Conservation (phyloP, 208 protist species). For the Naegleria gruberi region DNA sequence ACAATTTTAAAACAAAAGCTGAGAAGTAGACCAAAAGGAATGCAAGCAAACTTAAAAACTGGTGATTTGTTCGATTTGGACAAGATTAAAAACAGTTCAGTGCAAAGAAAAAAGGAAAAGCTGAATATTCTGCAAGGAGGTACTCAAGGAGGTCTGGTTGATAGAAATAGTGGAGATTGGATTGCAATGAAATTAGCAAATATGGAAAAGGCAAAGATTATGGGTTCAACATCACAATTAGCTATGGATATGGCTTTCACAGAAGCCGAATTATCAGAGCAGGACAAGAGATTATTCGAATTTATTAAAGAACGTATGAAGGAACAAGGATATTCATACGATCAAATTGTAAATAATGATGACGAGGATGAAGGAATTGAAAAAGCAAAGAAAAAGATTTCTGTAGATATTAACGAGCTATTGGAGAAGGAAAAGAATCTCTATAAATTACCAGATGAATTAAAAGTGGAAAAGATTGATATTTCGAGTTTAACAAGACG, state of each 20-base stretch:
- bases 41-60: not conserved
- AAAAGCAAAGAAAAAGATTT: not conserved
- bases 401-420: not conserved
- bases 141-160: not conserved
- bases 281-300: not conserved
- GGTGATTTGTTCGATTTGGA: not conserved
- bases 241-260: not conserved
- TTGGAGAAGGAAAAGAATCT: not conserved
- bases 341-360: not conserved
- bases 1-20: not conserved
- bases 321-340: not conserved
- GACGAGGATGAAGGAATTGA: not conserved
- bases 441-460: not conserved
- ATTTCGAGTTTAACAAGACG: not conserved
- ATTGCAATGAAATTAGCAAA: not conserved
- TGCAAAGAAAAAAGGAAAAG: not conserved
- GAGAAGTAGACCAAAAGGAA: not conserved
- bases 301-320: not conserved
- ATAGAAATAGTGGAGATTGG: not conserved
- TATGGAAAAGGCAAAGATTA: not conserved
- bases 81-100: not conserved
- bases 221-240: not conserved
- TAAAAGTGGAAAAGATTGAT: not conserved
- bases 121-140: not conserved
- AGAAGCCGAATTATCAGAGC: not conserved